A percentile compares a stretch with the other conserved stretches of the same genome.
These are phyloP conservation scores for Hura crepitans DNA, from an alignment of 441 rosid genomes.

Conservation along the genomic window DNA sequence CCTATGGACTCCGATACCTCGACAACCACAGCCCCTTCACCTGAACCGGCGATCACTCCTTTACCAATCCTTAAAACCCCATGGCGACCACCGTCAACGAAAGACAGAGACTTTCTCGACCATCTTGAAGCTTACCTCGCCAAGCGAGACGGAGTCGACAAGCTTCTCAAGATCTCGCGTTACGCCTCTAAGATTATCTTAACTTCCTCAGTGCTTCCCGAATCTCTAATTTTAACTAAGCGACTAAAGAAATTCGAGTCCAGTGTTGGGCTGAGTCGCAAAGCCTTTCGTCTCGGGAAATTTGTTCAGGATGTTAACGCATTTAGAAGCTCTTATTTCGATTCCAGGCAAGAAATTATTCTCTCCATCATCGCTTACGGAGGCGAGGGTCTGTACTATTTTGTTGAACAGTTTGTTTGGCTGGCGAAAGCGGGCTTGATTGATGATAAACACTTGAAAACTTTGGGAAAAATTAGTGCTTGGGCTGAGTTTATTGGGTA, in stretches of 20 bases:
- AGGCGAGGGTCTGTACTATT: conserved; percentile 86
- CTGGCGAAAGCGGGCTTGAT: conserved; percentile 76
- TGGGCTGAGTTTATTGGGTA: conserved; percentile 82
- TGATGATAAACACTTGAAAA: conserved; percentile 44
- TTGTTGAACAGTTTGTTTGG: conserved; percentile 87
- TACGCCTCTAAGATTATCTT: conserved; percentile 78
- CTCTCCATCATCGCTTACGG: conserved; percentile 64
- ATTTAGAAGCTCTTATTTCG: conserved; percentile 43
- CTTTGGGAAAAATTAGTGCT: conserved; percentile 62
- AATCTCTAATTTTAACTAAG: conserved; percentile 32
- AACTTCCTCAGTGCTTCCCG: conserved; percentile 53
- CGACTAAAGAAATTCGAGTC: conserved; percentile 82
- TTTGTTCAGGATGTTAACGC: conserved; percentile 82
- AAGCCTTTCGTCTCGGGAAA: conserved; percentile 92
- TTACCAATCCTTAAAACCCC: conserved; percentile 14
- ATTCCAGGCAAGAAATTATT: conserved; percentile 39
- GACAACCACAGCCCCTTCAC: conserved; percentile 9
- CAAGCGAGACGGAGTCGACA: conserved; percentile 89
- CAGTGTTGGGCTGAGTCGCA: conserved; percentile 87
- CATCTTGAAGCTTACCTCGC: conserved; percentile 77
- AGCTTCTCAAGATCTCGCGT: conserved; percentile 82
- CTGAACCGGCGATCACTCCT: not conserved
- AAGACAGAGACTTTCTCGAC: conserved; percentile 56
- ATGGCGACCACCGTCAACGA: conserved; percentile 19
- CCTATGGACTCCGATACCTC: conserved; percentile 41